A percentile compares a stretch with the other conserved stretches of the same genome.
Evolutionary conservation across 768 basidiomycete species (phyloP).

Genomic region (Pholiota microspora): DNA sequence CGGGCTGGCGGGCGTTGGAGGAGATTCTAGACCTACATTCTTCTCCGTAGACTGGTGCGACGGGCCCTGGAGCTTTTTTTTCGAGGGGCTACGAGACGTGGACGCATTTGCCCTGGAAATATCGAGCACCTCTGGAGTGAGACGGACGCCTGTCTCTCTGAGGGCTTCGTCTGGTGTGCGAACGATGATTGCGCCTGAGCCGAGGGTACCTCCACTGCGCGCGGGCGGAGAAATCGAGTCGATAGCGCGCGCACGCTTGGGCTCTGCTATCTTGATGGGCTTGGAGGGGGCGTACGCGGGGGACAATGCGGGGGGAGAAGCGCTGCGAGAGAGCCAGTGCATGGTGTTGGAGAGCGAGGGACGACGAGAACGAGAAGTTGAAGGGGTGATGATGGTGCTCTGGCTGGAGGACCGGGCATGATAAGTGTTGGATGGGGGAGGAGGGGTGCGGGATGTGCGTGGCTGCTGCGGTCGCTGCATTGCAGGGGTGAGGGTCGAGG

Average conservation of each 20-base stretch:
- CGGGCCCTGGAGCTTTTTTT: not conserved
- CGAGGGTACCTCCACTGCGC: slow-evolving; percentile 42
- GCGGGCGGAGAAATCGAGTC: slow-evolving; percentile 38
- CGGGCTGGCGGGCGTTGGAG: slow-evolving; percentile 41
- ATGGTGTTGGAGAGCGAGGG: slow-evolving; percentile 45
- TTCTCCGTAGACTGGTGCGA: not conserved
- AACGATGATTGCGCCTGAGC: slow-evolving; percentile 74
- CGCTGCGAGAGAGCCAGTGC: slow-evolving; percentile 48
- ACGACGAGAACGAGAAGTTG: slow-evolving; percentile 24
- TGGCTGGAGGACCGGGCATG: slow-evolving; percentile 17
- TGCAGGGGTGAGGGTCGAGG: slow-evolving; percentile 22
- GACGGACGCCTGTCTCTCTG: slow-evolving; percentile 42
- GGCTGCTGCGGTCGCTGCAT: slow-evolving; percentile 29
- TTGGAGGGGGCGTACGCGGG: slow-evolving; percentile 31
- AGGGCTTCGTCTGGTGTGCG: slow-evolving; percentile 81
- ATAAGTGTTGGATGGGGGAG: slow-evolving; percentile 8
- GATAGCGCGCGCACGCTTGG: slow-evolving; percentile 40
- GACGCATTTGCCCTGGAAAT: not conserved
- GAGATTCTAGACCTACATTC: slow-evolving; percentile 3
- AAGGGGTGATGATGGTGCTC: slow-evolving; percentile 21
- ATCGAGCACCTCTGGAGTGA: slow-evolving; percentile 27
- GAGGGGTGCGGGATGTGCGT: slow-evolving; percentile 26
- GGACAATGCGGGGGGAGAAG: slow-evolving; percentile 22
- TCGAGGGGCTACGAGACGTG: not conserved
- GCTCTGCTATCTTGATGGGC: slow-evolving; percentile 38